A percentile compares a stretch with the other conserved stretches of the same genome.
Evolutionary conservation across 176 grass and related monocot species (phyloP).

Genomic region (Neostapfia colusana): DNA sequence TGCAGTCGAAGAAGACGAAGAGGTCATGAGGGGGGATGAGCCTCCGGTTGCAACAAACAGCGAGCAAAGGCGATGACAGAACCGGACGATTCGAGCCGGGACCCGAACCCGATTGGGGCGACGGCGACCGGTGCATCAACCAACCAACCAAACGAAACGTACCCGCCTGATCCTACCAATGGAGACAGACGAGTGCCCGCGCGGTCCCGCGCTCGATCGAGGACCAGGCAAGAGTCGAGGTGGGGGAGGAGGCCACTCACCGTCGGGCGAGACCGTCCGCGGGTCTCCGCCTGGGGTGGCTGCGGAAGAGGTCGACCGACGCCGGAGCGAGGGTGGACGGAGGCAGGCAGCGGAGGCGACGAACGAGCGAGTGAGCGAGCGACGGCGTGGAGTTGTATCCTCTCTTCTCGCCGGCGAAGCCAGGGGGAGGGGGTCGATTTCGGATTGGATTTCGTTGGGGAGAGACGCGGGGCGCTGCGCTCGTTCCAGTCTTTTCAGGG

Average conservation of each 20-base stretch:
- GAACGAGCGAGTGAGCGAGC: too few species aligned
- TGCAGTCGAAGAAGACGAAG: background rate
- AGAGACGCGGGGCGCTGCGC: background rate
- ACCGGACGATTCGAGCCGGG: background rate
- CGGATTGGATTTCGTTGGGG: constrained; percentile 30
- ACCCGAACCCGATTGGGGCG: constrained; percentile 7
- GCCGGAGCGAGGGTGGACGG: background rate
- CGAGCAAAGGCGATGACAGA: background rate
- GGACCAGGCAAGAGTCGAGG: background rate
- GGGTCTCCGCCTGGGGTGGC: constrained; percentile 5
- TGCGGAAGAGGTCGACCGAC: constrained; percentile 9
- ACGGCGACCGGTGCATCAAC: background rate
- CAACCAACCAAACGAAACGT: background rate
- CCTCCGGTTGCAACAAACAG: background rate
- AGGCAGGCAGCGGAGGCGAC: background rate
- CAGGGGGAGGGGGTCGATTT: background rate
- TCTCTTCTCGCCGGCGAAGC: background rate
- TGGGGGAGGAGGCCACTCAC: constrained; percentile 10
- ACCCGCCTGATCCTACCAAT: background rate
- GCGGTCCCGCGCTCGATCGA: constrained; percentile 18
- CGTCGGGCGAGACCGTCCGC: background rate
- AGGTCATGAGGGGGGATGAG: background rate
- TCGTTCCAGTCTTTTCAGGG: background rate
- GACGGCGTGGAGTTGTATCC: background rate
- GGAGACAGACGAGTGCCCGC: background rate